Evolutionary conservation across 2,329 filamentous ascomycete species (phyloP).

Genomic region (Seiridium unicorne): DNA sequence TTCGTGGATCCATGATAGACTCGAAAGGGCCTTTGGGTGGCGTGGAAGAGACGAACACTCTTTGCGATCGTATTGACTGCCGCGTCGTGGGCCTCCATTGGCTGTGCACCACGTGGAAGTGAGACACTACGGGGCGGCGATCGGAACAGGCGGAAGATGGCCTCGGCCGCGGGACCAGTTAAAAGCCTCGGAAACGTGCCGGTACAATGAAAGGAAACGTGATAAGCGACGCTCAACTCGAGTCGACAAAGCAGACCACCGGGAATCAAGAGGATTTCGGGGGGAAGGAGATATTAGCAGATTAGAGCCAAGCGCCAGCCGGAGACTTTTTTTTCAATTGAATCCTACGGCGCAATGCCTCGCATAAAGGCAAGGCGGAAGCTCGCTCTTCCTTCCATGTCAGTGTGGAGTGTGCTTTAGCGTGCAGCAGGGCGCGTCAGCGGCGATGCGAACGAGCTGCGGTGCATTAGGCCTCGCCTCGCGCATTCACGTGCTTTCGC

Average conservation of each 20-base stretch:
- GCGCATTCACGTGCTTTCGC: neutral
- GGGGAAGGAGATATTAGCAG: too few relatives aligned
- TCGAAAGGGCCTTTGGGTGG: conserved; percentile 56
- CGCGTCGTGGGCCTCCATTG: conserved; percentile 43
- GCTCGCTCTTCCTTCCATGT: too few relatives aligned
- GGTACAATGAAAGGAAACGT: too few relatives aligned
- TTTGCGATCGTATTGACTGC: conserved; percentile 42
- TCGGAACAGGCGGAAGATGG: neutral
- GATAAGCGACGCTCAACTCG: too few relatives aligned
- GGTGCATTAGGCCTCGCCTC: neutral
- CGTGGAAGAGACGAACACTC: conserved; percentile 42
- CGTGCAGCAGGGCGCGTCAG: neutral
- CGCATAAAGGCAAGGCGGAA: too few relatives aligned
- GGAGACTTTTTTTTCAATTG: too few relatives aligned
- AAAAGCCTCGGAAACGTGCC: too few relatives aligned
- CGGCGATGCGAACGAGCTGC: neutral
- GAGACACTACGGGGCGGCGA: neutral
- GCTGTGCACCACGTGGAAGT: neutral
- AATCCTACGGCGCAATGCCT: too few relatives aligned
- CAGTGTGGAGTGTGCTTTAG: neutral
- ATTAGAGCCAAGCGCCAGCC: too few relatives aligned
- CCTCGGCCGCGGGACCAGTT: neutral
- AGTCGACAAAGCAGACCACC: too few relatives aligned
- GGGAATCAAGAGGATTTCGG: too few relatives aligned
- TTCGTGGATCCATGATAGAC: conserved; percentile 78